Evolutionary conservation across 176 grass and related monocot species (phyloP).

Genomic region (Paspalum vaginatum): DNA sequence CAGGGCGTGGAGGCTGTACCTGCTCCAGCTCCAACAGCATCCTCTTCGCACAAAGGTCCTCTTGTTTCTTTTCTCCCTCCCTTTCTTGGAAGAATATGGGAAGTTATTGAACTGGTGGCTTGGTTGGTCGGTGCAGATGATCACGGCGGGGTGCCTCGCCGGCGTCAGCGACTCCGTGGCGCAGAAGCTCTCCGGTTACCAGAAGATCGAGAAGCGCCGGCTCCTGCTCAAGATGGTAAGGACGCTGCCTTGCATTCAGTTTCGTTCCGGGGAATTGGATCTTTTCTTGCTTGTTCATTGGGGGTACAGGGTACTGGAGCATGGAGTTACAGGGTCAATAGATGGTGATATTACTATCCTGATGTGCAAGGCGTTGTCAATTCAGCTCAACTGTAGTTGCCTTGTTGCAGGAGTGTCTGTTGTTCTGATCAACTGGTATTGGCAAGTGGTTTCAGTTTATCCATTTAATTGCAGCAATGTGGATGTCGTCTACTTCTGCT

Average conservation of each 20-base stretch:
- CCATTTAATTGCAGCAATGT: not conserved
- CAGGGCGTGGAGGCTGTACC: conserved; percentile 75
- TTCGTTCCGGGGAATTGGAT: not conserved
- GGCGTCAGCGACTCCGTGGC: conserved; percentile 90
- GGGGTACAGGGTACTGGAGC: not conserved
- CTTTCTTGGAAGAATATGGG: not conserved
- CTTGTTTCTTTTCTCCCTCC: not conserved
- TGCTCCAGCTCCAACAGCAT: conserved; percentile 87
- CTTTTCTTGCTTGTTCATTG: not conserved
- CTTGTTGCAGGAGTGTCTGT: not conserved
- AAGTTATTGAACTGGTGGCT: not conserved
- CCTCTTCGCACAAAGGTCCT: conserved; percentile 86
- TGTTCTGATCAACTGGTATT: not conserved
- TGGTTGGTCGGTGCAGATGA: conserved; percentile 53
- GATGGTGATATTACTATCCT: not conserved
- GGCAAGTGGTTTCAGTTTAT: not conserved
- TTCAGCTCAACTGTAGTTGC: too few species aligned
- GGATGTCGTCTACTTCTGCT: not conserved
- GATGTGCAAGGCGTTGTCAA: not conserved
- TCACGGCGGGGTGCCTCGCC: conserved; percentile 83
- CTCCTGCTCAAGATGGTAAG: conserved; percentile 91
- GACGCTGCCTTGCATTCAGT: not conserved
- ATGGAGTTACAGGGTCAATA: not conserved
- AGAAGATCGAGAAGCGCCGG: conserved; percentile 72
- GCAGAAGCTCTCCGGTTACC: conserved; percentile 85